Base-by-base conservation (phyloP, 306 rosid species). In the Cicer pinnatifidum region DNA sequence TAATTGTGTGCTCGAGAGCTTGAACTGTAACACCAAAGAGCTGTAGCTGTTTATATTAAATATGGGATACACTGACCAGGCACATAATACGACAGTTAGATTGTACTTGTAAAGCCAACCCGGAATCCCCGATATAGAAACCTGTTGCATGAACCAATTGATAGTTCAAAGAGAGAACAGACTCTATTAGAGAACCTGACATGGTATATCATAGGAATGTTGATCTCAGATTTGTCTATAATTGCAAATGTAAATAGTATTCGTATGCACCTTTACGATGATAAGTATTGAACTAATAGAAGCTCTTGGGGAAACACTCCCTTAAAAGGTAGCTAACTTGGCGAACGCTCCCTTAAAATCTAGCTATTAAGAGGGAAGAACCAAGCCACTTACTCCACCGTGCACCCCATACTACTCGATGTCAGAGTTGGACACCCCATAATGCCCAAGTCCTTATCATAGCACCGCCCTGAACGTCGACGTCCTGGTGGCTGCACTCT, bases 211-310 rank as follows among this genome's bases (percentile, higher is more conserved):
- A 43, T 9, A n/a, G 46, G 66, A 11, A 72, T 39, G 50, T 4
- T 13, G 37, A 66, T 51, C 20, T 58, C 37, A n/a, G 58, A 44
- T 45, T 67, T 45, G 47, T 44, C 59, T 76, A 67, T 60, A 33
- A 11, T 67, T 56, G 74, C 80, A 67, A 53, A 19, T 39, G 80
- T n/a, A 44, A 67, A 65, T 76, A 52, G 41, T 76, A 8, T 54
- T 54, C 47, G 47, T 73, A 39, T 54, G 45, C 75, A 35, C 57
- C 47, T 66, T 61, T 9, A 11, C 16, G 10, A 67, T 33, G 66
- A 59, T 53, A 53, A 53, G 60, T 6, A 41, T 41, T 28, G 35
- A 41, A 41, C 9, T 53, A 17, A 17, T 59, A 17, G 44, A 12
- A 59, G 66, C 44, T 35, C 66, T 12, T 35, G 41, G 44, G 44